Conservation (phyloP, 208 protist species). For the Tritrichomonas foetus region DNA sequence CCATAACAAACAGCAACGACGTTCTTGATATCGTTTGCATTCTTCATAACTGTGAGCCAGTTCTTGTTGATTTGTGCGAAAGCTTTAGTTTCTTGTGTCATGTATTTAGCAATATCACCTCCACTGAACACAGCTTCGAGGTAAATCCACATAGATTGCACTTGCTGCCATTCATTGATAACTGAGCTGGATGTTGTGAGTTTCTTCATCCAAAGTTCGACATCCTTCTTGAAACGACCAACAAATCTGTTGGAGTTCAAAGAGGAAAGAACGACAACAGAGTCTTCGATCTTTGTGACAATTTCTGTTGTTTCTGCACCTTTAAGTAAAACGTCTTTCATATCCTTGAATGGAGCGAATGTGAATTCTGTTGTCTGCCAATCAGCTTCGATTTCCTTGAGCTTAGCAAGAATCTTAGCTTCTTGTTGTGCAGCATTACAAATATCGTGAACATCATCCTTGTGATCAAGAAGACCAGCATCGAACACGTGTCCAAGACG, state of each 20-base stretch:
- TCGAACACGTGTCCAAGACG: conserved; percentile 66
- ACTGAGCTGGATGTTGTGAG: conserved; percentile 60
- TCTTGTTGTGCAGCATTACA: conserved; percentile 66
- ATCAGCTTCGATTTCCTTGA: conserved; percentile 56
- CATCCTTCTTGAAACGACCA: conserved; percentile 64
- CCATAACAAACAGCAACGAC: conserved; percentile 82
- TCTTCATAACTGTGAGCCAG: conserved; percentile 86
- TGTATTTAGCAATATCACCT: conserved; percentile 88
- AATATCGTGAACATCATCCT: conserved; percentile 73
- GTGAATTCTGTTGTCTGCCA: conserved; percentile 58
- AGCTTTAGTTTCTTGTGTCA: conserved; percentile 86
- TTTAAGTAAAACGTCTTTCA: conserved; percentile 63
- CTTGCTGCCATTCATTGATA: conserved; percentile 68
- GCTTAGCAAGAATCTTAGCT: conserved; percentile 67
- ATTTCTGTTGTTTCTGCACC: conserved; percentile 35
- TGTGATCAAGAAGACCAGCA: conserved; percentile 53
- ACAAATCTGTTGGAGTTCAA: conserved; percentile 63
- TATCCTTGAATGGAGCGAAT: conserved; percentile 65
- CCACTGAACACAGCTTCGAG: conserved; percentile 88
- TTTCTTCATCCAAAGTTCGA: conserved; percentile 60
- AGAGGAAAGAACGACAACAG: not conserved
- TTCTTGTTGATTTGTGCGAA: conserved; percentile 89
- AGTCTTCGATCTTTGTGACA: conserved; percentile 33
- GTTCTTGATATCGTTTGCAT: conserved; percentile 80
- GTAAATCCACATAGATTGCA: conserved; percentile 80